Evolutionary conservation across 164 flowering plant genomes (phyloP), one percentile per base, ranked within the genome.

Genomic region (Amborella trichopoda): DNA sequence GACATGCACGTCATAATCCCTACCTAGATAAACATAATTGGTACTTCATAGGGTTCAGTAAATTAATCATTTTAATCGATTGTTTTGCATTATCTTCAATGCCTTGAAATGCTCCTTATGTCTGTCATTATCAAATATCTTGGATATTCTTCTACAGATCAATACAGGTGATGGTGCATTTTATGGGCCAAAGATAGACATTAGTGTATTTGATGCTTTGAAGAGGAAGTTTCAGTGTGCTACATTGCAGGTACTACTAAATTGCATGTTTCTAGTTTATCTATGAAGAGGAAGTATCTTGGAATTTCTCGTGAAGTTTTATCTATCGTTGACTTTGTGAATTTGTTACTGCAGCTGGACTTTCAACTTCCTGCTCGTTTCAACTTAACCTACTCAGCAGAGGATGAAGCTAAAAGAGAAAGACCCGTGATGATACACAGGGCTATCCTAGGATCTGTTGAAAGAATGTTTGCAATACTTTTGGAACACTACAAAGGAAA

Each of bases 151-250:
- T 8, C 14, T 38, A 20, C 71, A 93, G 99, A 63, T 88, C 38
- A 78, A 93, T 68, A 94, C 85, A 73, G 99, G 76, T 32, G 97
- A 93, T 70, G 99, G 99, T 52, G 99, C 99, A 60, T 93, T 93
- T 71, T 93, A 93, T 66, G 99, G 99, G 44, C 99, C 99, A 39
- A 93, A 93, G 50, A 93, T 93, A 51, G 99, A 93, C 56, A 88
- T 93, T 55, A 75, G 83, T 55, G 95, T 93, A 37, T 84, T 93
- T 53, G 96, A 88, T 68, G 96, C 99, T 39, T 60, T 88, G 50
- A 88, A 77, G 49, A 84, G 99, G 65, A 93, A 88, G 54, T 88
- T 80, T 50, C 99, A 93, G 68, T 84, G 96, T 68, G 99, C 99
- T 19, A 93, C 99, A 10, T 59, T 93, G 38, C 99, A 93, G 94